Evolutionary conservation across 2,329 filamentous ascomycete species (phyloP).

Genomic region (Xylaria sp.): DNA sequence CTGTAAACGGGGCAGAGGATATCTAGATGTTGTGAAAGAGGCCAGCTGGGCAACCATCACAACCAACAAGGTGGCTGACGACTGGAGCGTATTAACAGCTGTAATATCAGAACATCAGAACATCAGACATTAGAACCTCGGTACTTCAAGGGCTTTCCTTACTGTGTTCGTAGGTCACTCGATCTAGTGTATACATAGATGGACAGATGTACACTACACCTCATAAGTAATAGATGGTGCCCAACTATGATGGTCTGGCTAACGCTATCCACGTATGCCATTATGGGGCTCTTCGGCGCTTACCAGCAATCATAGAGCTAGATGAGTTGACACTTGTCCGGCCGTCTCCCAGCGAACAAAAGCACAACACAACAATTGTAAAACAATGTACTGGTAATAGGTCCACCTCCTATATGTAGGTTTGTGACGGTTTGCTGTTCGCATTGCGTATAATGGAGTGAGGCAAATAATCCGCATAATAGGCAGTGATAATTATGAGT

Average conservation of each 20-base stretch:
- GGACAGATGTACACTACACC: too few species aligned
- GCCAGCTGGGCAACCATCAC: conserved; percentile 9
- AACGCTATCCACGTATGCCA: conserved; percentile 13
- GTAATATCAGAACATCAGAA: not conserved
- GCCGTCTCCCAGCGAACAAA: not conserved
- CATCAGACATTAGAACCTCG: too few species aligned
- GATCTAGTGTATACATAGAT: not conserved
- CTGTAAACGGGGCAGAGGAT: not conserved
- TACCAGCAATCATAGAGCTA: conserved; percentile 3
- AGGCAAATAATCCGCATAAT: not conserved
- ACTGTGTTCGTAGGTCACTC: not conserved
- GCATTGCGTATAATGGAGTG: not conserved
- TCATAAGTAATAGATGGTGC: too few species aligned
- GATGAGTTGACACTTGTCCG: not conserved
- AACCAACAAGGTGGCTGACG: not conserved
- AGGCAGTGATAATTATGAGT: not conserved
- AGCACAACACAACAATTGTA: not conserved
- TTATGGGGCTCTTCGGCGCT: conserved; percentile 19
- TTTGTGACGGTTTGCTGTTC: not conserved
- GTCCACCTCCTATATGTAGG: not conserved
- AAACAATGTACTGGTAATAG: not conserved
- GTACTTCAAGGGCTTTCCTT: not conserved
- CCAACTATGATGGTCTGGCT: conserved; percentile 4
- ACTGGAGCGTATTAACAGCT: not conserved
- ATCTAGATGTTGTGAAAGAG: not conserved